Evolutionary conservation across 2,329 filamentous ascomycete genomes (phyloP).

Genomic region (Venturia carpophila): DNA sequence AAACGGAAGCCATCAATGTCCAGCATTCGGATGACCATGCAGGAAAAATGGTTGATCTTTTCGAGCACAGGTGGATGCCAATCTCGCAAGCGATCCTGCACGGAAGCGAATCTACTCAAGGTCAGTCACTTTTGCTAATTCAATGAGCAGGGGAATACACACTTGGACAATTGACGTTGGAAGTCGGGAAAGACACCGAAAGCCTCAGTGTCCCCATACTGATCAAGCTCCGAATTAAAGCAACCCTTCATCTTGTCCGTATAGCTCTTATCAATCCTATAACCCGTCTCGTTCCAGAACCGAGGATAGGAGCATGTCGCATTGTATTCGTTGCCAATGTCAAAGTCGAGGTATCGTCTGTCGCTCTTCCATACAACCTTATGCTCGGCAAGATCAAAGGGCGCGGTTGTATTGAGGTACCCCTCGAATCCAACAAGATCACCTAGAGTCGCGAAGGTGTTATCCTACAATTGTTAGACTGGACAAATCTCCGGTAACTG

Average conservation of each 20-base stretch:
- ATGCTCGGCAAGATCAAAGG: slow-evolving; percentile 48
- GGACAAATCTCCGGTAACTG: slow-evolving; percentile 40
- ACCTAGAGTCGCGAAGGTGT: slow-evolving; percentile 38
- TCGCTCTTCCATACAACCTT: slow-evolving; percentile 48
- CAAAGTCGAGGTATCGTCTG: slow-evolving; percentile 50
- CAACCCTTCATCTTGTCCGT: slow-evolving; percentile 45
- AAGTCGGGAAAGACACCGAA: slow-evolving; percentile 57
- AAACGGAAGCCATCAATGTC: slow-evolving; percentile 59
- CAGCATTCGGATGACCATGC: slow-evolving; percentile 50
- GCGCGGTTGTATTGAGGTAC: slow-evolving; percentile 49
- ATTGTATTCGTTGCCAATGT: slow-evolving; percentile 46
- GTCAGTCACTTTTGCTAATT: background rate
- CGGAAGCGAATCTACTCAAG: slow-evolving; percentile 42
- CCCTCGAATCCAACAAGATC: slow-evolving; percentile 55
- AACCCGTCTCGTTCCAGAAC: slow-evolving; percentile 53
- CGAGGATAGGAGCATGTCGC: slow-evolving; percentile 49
- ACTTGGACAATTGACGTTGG: slow-evolving; percentile 56
- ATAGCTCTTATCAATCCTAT: slow-evolving; percentile 31
- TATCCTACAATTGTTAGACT: slow-evolving; percentile 4
- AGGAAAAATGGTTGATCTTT: slow-evolving; percentile 52
- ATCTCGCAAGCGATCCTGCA: slow-evolving; percentile 57
- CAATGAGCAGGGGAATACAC: background rate
- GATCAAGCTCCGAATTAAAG: slow-evolving; percentile 55
- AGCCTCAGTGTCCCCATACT: slow-evolving; percentile 53
- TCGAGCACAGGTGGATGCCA: slow-evolving; percentile 51